Base-by-base conservation (phyloP, 148 eudicot species). In the Simmondsia chinensis region DNA sequence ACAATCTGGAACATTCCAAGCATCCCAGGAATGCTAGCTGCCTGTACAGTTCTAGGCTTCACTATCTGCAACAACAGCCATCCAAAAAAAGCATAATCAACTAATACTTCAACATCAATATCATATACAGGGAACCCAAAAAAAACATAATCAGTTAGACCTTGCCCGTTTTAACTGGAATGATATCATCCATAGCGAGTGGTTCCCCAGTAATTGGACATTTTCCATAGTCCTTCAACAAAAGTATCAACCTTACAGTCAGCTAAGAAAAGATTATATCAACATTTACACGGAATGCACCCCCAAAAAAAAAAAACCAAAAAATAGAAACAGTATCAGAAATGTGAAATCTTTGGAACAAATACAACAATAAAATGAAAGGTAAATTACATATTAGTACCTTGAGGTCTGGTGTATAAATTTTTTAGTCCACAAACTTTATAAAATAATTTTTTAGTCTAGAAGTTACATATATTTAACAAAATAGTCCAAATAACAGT, bases 11-110 rank as follows among this genome's bases (percentile, higher is more conserved):
- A 91, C 94, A 82, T 76, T 46, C 99, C 99, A 47, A 91, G 70
- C 99, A 86, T 91, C 61, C 99, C 96, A 43, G 95, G 95, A 59
- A 91, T 86, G 62, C 99, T 86, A 10, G 99, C 96, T 55, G 89
- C 89, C 59, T 87, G 95, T 15, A 86, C 86, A 18, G 96, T 76
- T 53, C 99, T 74, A 12, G 99, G 99, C 79, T 91, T 91, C 66
- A 82, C 94, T 25, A 91, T 71, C 99, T 91, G 96, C 77, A 75
- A 38, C 12, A 5, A 30, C 29, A 27, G 16, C 43, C 39, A 9
- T 32, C 42, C 13, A 35, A 21, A 42, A 48, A 21, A 56, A 19
- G 5, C 0, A 28, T 24, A 34, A 9, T 9, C 6, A 30, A 5
- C 12, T 11, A 3, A 13, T 14, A 39, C 15, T 13, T 20, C 32